phyloP scores from a whole-genome alignment of 306 rosid genomes.

The Delonix regia region DNA sequence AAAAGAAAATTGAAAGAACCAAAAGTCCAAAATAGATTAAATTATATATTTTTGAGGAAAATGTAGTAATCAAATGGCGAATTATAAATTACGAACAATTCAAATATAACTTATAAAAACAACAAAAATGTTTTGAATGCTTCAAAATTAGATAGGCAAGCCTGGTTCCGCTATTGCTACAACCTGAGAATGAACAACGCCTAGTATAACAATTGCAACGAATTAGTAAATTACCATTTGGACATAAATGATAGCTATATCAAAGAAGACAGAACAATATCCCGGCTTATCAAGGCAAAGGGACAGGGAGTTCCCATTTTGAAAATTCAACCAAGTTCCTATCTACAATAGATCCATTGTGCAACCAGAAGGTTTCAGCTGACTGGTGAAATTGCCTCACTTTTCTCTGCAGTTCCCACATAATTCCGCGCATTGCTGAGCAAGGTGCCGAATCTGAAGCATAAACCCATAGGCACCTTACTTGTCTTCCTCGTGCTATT shows the following conservation, averaged over 20 bases:
- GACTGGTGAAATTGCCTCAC: constrained; percentile 89
- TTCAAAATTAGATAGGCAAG: background rate
- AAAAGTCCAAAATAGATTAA: too few relatives aligned
- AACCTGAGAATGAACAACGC: background rate
- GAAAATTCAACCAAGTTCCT: constrained; percentile 73
- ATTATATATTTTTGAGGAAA: too few relatives aligned
- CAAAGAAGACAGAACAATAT: background rate
- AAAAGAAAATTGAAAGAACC: too few relatives aligned
- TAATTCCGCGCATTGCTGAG: constrained; percentile 85
- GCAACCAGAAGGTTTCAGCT: constrained; percentile 94
- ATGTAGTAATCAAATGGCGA: background rate
- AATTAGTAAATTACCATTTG: constrained; percentile 6
- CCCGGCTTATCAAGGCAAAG: constrained; percentile 65
- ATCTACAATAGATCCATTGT: constrained; percentile 75
- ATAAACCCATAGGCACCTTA: constrained; percentile 79
- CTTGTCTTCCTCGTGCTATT: constrained; percentile 68
- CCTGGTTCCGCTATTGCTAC: background rate
- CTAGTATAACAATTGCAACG: background rate
- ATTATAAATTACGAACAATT: background rate
- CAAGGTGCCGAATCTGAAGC: constrained; percentile 72
- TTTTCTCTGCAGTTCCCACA: constrained; percentile 98
- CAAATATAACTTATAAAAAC: background rate
- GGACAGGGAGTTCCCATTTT: constrained; percentile 76
- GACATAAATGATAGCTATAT: background rate
- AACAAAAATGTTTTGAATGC: background rate